A percentile compares a stretch with the other conserved stretches of the same genome.
Conservation (phyloP, 2,329 filamentous ascomycete species). For the Venturia pyrina region DNA sequence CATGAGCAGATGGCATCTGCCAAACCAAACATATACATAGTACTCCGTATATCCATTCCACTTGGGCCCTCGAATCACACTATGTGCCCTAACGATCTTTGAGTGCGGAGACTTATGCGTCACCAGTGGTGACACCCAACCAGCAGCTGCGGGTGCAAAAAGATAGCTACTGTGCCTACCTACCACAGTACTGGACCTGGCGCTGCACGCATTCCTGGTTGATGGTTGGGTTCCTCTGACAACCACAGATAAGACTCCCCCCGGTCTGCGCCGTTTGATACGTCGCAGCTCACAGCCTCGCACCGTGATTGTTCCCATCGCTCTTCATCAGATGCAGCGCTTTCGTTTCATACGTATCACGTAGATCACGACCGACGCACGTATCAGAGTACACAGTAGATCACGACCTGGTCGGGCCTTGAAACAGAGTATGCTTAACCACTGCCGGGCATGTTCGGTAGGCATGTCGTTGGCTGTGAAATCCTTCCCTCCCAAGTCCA, state of each 20-base stretch:
- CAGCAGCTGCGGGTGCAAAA: background rate
- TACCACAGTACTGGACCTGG: no score
- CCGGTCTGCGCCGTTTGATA: background rate
- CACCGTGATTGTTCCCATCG: background rate
- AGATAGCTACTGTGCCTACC: background rate
- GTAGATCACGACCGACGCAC: background rate
- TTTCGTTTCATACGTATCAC: conserved; percentile 6
- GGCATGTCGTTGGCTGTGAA: no score
- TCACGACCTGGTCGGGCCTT: no score
- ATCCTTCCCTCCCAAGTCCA: background rate
- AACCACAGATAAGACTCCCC: background rate
- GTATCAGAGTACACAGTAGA: no score
- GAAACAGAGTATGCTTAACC: background rate
- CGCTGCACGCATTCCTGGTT: background rate
- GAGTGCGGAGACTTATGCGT: background rate
- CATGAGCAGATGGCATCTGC: background rate
- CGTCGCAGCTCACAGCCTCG: background rate
- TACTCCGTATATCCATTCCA: no score
- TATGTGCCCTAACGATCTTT: background rate
- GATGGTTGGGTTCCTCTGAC: background rate
- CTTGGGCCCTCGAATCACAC: background rate
- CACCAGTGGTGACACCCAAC: background rate
- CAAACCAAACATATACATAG: background rate
- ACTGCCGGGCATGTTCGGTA: background rate
- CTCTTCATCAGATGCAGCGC: background rate